Evolutionary conservation across 2,329 filamentous ascomycete species (phyloP).

Genomic region (Fusarium napiforme): DNA sequence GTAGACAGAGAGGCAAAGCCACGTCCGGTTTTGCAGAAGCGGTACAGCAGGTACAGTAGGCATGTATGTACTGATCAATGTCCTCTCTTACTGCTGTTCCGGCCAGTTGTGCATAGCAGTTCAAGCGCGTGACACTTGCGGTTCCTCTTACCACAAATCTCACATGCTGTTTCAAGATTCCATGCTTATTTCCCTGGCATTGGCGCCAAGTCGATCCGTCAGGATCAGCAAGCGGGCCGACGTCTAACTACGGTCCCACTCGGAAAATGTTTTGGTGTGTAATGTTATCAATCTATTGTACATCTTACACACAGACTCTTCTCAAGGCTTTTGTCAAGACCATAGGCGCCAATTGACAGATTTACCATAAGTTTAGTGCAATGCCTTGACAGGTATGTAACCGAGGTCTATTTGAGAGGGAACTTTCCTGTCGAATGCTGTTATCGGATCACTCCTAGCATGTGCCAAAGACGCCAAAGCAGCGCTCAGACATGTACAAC

Average conservation of each 20-base stretch:
- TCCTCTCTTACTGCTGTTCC: neutral
- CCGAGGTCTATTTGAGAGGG: neutral
- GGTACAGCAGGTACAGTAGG: neutral
- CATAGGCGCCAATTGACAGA: neutral
- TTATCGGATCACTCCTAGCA: neutral
- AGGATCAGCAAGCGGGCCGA: neutral
- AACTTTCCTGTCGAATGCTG: neutral
- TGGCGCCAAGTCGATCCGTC: neutral
- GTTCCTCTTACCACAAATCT: neutral
- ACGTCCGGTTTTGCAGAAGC: neutral
- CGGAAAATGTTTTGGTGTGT: neutral
- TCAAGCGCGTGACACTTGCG: too few relatives aligned
- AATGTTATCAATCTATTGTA: neutral
- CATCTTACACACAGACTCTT: too few relatives aligned
- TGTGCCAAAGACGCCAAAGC: neutral
- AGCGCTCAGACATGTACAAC: neutral
- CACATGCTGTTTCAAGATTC: neutral
- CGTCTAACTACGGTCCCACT: neutral
- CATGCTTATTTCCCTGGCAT: neutral
- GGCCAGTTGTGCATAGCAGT: neutral
- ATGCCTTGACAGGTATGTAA: neutral
- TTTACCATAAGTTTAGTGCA: too few relatives aligned
- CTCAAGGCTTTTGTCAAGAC: rapidly evolving
- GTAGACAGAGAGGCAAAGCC: neutral
- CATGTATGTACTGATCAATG: neutral